Evolutionary conservation across 1,284 basidiomycete species (phyloP).

Genomic region (Naganishia liquefaciens): DNA sequence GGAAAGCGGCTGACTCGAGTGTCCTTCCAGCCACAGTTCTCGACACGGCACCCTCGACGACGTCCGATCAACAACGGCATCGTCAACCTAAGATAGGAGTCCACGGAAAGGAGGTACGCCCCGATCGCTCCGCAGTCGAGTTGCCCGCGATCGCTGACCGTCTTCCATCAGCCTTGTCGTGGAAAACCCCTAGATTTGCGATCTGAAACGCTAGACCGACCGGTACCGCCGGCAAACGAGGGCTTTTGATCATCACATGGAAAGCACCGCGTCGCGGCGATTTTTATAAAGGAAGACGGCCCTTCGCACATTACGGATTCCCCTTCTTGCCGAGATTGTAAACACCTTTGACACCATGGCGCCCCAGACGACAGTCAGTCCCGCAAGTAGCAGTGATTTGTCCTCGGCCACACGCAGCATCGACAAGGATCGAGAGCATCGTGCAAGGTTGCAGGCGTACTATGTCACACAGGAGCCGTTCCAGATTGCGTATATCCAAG

Average conservation of each 20-base stretch:
- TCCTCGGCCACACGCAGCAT: slow-evolving; percentile 7
- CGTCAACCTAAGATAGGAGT: no score
- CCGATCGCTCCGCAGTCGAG: not conserved
- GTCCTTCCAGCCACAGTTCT: no score
- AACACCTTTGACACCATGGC: slow-evolving; percentile 9
- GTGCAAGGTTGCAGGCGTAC: slow-evolving; percentile 19
- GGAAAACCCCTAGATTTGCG: not conserved
- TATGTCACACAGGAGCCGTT: slow-evolving; percentile 23
- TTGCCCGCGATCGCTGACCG: not conserved
- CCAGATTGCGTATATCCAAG: slow-evolving; percentile 5
- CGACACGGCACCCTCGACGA: no score
- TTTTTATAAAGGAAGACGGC: not conserved
- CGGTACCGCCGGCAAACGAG: slow-evolving; percentile 1
- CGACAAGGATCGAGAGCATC: slow-evolving; percentile 18
- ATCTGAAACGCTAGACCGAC: slow-evolving; percentile 4
- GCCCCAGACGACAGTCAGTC: not conserved
- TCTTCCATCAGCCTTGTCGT: not conserved
- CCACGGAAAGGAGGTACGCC: not conserved
- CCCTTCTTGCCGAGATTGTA: slow-evolving; percentile 12
- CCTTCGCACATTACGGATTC: slow-evolving; percentile 6
- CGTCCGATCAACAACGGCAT: no score
- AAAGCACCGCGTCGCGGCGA: not conserved
- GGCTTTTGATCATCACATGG: slow-evolving; percentile 8
- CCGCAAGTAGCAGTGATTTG: not conserved
- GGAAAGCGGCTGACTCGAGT: no score